Percentiles rank a stretch among this genome's conserved stretches.
These are phyloP conservation scores for Barnettozyma populi DNA, from an alignment of 805 yeast species.

Conservation along the genomic window DNA sequence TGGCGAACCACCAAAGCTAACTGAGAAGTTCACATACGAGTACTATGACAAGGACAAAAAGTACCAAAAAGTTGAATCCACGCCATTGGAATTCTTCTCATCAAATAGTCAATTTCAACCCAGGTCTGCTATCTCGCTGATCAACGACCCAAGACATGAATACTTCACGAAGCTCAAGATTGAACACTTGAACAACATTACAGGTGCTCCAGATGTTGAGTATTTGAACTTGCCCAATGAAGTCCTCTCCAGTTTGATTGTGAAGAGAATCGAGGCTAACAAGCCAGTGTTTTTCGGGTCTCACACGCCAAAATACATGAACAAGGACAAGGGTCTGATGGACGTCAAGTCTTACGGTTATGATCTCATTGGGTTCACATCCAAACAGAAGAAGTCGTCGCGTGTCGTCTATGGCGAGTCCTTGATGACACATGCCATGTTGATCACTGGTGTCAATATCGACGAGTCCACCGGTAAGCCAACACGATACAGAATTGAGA, in stretches of 20 bases:
- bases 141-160: constrained; percentile 78
- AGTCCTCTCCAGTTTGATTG: constrained; percentile 52
- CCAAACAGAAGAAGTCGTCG: constrained; percentile 55
- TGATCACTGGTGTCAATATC: constrained; percentile 73
- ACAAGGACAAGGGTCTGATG: constrained; percentile 58
- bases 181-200: constrained; percentile 69
- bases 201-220: constrained; percentile 56
- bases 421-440: constrained; percentile 89
- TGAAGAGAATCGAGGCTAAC: constrained; percentile 62
- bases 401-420: constrained; percentile 67
- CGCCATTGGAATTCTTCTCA: constrained; percentile 60
- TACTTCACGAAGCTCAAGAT: constrained; percentile 61
- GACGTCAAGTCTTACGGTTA: constrained; percentile 68
- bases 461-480: constrained; percentile 52
- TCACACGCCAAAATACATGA: constrained; percentile 77
- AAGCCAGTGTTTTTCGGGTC: constrained; percentile 86
- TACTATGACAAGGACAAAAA: constrained; percentile 64
- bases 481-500: constrained; percentile 66
- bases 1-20: constrained; percentile 76
- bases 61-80: constrained; percentile 41
- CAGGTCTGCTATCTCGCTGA: constrained; percentile 52
- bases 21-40: constrained; percentile 67
- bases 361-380: constrained; percentile 48
- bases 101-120: constrained; percentile 50
- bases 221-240: constrained; percentile 66